phyloP scores from a whole-genome alignment of 108 stramenopile species.

The Pinguiococcus pyrenoidosus region DNA sequence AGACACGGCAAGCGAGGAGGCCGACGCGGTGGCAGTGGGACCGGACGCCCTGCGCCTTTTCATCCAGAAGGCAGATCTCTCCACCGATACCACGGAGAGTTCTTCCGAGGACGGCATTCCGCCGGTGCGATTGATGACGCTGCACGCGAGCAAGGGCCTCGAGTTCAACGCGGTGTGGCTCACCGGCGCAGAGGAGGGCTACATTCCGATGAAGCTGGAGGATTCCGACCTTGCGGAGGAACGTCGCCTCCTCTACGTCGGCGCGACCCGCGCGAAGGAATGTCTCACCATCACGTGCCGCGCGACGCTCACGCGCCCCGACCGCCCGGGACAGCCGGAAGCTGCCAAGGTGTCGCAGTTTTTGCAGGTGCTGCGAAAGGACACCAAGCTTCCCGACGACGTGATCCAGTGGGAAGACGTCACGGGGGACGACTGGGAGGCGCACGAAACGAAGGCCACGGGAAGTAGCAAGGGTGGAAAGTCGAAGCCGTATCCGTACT shows the following conservation, averaged over 20 bases:
- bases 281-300: slow-evolving; percentile 44
- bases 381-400: too few relatives aligned
- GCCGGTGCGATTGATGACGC: slow-evolving; percentile 62
- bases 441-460: too few relatives aligned
- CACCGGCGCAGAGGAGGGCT: slow-evolving; percentile 67
- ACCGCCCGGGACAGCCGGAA: too few relatives aligned
- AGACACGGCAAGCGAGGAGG: slow-evolving; percentile 1
- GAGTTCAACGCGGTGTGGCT: slow-evolving; percentile 77
- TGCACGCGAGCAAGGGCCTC: slow-evolving; percentile 78
- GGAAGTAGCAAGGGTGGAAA: too few relatives aligned
- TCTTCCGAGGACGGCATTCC: background rate
- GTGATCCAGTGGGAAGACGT: too few relatives aligned
- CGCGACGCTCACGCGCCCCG: background rate
- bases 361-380: too few relatives aligned
- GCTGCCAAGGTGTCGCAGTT: too few relatives aligned
- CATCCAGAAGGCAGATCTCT: too few relatives aligned
- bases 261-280: slow-evolving; percentile 77
- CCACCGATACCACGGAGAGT: too few relatives aligned
- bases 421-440: too few relatives aligned
- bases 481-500: too few relatives aligned
- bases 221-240: slow-evolving; percentile 51
- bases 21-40: slow-evolving; percentile 1
- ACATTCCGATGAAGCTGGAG: slow-evolving; percentile 43
- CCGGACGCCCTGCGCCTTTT: background rate
- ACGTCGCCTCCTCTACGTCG: slow-evolving; percentile 70